Evolutionary conservation across 169 alveolate genomes (phyloP), one percentile per base, ranked within the genome.

Genomic region (Eimeria tenella): DNA sequence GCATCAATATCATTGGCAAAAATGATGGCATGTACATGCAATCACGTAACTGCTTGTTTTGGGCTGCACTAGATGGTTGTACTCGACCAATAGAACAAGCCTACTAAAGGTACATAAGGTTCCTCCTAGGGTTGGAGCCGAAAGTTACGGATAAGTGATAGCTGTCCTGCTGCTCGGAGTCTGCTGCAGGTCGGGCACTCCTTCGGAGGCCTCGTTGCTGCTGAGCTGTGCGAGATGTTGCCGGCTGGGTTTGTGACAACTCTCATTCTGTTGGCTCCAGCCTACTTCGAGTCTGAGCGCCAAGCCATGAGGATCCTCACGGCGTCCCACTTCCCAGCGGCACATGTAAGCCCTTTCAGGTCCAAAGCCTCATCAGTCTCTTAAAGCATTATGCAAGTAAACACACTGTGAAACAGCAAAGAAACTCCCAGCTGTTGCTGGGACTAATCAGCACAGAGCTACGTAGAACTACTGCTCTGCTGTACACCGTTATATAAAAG

Each of bases 191-290:
- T 89, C 6, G 94, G 94, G 9, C 94, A 89, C 42, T 89, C 94
- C 56, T 89, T 89, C 25, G 94, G 94, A n/a, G 77, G 94, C 21
- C 49, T 89, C 25, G 94, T 89, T 21, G 94, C 94, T 10, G 89
- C 94, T 49, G 94, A 89, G 89, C 58, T 89, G 79, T 62, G 88
- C 49, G 74, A 65, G 23, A 71, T 89, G 56, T 68, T 89, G 5
- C 94, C 94, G 5, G 56, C 77, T 1, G 94, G 94, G 5, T 55
- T 79, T 23, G 94, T 89, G 50, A 74, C 68, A 19, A 55, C 94
- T 13, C 73, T 89, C 49, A 68, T 89, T 77, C 71, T 89, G 49
- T 49, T 89, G 81, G 75, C 94, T 8, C 94, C 94, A 1, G 94
- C 94, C 5, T 89, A 89, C 62, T 89, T 89, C 31, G 94, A 89